Base-by-base conservation (phyloP, 1,139 yeast species). In the Nadsonia commutata region DNA sequence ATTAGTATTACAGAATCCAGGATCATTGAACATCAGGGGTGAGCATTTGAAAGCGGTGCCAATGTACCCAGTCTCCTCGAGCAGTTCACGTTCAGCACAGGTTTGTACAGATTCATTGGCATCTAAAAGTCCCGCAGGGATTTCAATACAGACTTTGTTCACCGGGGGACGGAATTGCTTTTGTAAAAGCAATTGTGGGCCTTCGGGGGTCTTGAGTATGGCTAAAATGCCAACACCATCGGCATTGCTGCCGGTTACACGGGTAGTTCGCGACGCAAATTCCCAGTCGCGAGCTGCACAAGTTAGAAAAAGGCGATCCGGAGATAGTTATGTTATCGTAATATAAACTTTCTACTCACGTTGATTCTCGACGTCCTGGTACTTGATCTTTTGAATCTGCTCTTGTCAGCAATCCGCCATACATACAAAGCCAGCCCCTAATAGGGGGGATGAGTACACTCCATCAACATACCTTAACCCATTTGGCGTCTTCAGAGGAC, bases 71-170 rank as follows among this genome's bases (percentile, higher is more conserved):
- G 97, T 88, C 58, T 90, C 98, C 60, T 90, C 98, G 43, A 71
- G 69, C 49, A 90, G 65, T 60, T 90, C 98, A 48, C 98, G 71
- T 44, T 78, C 70, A 0, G 97, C 97, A 31, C 96, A 85, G 2
- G 73, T 62, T 51, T 79, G 86, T 36, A 85, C 64, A 1, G 80
- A 60, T 57, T 90, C 98, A 43, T 75, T 71, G 1, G 93, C 85
- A 59, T 90, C 98, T 39, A 90, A 72, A 48, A 90, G 67, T 0
- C 98, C 98, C 0, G 98, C 98, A 0, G 98, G 98, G 54, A 88
- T 71, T 60, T 90, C 98, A 50, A 90, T 77, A 56, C 90, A 81
- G 2, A 88, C 85, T 20, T 85, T 86, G 45, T 73, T 79, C 8
- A 82, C 81, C 1, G 98, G 97, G 2, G 97, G 95, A 45, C 98